Conservation (phyloP, 2,329 filamentous ascomycete species). For the Fusarium subtropicale region DNA sequence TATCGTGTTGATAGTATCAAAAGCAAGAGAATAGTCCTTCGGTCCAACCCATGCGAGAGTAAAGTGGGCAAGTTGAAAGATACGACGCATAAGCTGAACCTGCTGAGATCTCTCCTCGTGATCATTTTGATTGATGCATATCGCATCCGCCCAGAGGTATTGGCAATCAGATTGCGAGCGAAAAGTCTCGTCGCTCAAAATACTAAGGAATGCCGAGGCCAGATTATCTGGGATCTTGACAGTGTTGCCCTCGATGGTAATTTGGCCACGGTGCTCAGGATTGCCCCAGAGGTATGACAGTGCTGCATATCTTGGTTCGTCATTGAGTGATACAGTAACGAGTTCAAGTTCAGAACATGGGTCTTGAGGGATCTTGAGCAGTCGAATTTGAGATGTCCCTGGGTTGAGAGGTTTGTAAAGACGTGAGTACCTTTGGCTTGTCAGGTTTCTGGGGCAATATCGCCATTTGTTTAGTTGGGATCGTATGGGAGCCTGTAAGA, state of each 20-base stretch:
- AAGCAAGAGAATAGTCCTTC: slow-evolving; percentile 15
- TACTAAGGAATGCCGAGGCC: slow-evolving; percentile 7
- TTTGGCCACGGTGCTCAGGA: not conserved
- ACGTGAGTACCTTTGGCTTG: not conserved
- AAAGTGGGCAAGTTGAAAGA: slow-evolving; percentile 1
- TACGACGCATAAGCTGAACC: slow-evolving; percentile 16
- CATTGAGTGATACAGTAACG: slow-evolving; percentile 4
- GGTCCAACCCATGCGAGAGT: slow-evolving; percentile 8
- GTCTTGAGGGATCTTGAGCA: slow-evolving; percentile 1
- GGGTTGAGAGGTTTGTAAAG: slow-evolving; percentile 16
- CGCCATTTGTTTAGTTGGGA: not conserved
- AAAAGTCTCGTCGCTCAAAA: slow-evolving; percentile 1
- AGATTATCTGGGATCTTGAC: slow-evolving; percentile 13
- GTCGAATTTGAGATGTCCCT: not conserved
- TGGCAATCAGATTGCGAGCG: not conserved
- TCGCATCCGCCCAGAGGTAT: slow-evolving; percentile 6
- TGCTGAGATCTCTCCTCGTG: slow-evolving; percentile 6
- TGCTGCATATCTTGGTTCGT: slow-evolving; percentile 16
- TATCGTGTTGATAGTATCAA: not conserved
- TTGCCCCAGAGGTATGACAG: slow-evolving; percentile 19
- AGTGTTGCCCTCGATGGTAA: slow-evolving; percentile 5
- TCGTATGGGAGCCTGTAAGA: not conserved
- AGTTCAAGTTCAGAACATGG: slow-evolving; percentile 1
- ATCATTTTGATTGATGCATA: slow-evolving; percentile 16
- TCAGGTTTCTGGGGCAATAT: not conserved